phyloP scores from a whole-genome alignment of 495 filamentous ascomycete species.

The Aspergillus heteromorphus region DNA sequence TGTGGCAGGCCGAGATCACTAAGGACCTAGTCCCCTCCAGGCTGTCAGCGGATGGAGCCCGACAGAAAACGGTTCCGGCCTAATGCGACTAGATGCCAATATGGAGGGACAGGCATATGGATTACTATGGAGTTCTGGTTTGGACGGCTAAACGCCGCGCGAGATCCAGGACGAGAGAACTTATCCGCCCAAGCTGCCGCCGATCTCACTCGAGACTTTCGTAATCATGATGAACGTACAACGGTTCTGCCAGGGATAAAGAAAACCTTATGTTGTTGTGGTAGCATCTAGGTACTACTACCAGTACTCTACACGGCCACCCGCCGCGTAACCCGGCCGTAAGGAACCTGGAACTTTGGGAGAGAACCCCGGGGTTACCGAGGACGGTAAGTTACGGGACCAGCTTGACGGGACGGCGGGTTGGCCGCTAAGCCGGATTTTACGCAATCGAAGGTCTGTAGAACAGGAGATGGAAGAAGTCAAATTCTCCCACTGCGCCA shows the following conservation, averaged over 20 bases:
- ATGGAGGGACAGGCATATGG: neutral
- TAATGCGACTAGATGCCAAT: conserved; percentile 7
- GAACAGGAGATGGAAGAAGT: conserved; percentile 27
- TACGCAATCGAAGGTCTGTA: conserved; percentile 23
- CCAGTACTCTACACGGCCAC: neutral
- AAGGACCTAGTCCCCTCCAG: neutral
- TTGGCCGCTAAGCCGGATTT: conserved; percentile 14
- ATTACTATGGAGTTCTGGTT: neutral
- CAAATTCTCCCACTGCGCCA: conserved; percentile 8
- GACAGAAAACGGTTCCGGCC: conserved; percentile 23
- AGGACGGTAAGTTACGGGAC: neutral
- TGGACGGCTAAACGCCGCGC: neutral
- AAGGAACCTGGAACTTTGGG: neutral
- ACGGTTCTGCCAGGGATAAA: neutral
- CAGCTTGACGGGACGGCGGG: conserved; percentile 14
- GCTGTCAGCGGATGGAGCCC: conserved; percentile 18
- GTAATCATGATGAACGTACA: neutral
- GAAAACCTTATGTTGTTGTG: too few relatives aligned
- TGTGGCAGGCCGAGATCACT: neutral
- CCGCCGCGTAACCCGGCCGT: neutral
- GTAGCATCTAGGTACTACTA: neutral
- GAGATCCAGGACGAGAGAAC: neutral
- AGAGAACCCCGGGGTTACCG: neutral
- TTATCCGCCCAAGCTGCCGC: neutral
- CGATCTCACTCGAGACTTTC: neutral